Evolutionary conservation across 116 monocot genomes (phyloP), one percentile per base, ranked within the genome.

Genomic region (Papilionanthe hybrid): DNA sequence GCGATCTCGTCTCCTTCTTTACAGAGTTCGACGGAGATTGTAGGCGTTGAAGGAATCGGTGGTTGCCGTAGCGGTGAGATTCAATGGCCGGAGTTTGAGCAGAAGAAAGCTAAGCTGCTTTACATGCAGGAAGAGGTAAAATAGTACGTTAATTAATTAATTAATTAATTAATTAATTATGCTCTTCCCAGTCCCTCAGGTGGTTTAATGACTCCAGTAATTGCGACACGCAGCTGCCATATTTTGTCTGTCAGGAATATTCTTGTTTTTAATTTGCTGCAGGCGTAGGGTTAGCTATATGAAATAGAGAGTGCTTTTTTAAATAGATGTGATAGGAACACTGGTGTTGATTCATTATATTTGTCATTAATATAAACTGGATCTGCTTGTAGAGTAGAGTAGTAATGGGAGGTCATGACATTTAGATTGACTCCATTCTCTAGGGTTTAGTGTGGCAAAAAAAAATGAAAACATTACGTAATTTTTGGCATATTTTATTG

Each of bases 81-180:
- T 75, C 55, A 67, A 75, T 45, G 85, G 13, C 85, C 88, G 0
- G 86, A 90, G 80, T 78, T 93, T 50, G 84, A 88, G 73, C 83
- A 93, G 80, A 88, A 81, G 84, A 91, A 92, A 73, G 82, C 82
- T 1, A 91, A 88, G 82, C 88, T 94, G 5, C 68, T 94, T 68
- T 84, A 84, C 78, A 90, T 94, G 94, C 90, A 88, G 65, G 92
- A 90, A 60, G 92, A 94, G 94, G 94, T 94, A 48, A 60, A 86
- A 63, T 5, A 63, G 63, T 25, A 63, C 23, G 25, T 5, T 63
- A 20, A 63, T 63, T 25, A 25, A 7, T 63, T 63, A 63, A 8
- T 63, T 63, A 22, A 58, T 63, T 63, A 22, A 58, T 63, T 23
- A 63, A 22, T 63, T 23, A 25, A 63, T 63, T 22, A 5, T 63